These are phyloP conservation scores for Venturia carpophila DNA, from an alignment of 2,329 filamentous ascomycete genomes.

Conservation along the genomic window DNA sequence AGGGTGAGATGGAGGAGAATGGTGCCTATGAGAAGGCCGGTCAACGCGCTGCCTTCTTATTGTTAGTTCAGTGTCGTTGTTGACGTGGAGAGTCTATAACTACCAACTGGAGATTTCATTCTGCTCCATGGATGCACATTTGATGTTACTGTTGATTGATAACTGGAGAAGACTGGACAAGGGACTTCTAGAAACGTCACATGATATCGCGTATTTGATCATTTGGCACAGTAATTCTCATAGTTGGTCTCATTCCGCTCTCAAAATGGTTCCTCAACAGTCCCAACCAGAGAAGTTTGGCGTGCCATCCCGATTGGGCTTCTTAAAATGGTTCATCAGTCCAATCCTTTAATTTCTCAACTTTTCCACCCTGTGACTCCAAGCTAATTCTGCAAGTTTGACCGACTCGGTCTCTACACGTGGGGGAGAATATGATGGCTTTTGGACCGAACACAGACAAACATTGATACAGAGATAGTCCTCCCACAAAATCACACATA, in stretches of 20 bases:
- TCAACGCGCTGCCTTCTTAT: background rate
- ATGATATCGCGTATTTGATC: background rate
- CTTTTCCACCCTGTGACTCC: background rate
- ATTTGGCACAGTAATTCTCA: background rate
- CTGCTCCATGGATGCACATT: constrained; percentile 4
- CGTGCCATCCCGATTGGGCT: background rate
- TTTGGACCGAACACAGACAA: background rate
- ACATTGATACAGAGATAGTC: background rate
- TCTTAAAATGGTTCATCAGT: background rate
- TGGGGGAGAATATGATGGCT: background rate
- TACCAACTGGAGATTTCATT: constrained; percentile 7
- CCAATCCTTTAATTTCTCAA: background rate
- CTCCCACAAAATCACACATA: background rate
- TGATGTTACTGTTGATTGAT: background rate
- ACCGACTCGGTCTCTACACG: background rate
- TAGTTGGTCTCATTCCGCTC: background rate
- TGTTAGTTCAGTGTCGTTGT: background rate
- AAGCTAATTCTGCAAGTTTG: background rate
- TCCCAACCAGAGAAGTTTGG: background rate
- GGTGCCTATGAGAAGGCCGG: constrained; percentile 53
- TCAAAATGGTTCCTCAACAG: background rate
- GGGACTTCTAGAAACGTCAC: background rate
- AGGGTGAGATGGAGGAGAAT: constrained; percentile 62
- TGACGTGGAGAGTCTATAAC: background rate
- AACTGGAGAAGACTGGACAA: background rate